Base-by-base conservation (phyloP, 768 basidiomycete genomes). In the Serendipita vermifera region DNA sequence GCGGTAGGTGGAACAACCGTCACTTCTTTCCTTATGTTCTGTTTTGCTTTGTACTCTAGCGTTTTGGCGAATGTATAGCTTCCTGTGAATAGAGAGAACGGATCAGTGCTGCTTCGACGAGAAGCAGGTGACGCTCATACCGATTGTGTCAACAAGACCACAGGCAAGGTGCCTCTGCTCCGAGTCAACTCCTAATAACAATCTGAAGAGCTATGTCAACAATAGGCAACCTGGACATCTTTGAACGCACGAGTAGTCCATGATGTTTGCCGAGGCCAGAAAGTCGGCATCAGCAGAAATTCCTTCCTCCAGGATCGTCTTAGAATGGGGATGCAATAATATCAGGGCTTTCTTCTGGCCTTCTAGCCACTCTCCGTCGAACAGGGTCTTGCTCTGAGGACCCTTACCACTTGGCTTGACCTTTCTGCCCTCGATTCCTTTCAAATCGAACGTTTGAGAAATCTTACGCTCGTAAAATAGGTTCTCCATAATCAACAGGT, bases 31-130 rank as follows among this genome's bases (percentile, higher is more conserved):
- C 80, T 80, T 11, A 89, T 71, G 3, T 79, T 81, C 39, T 85
- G 81, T 66, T 91, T 91, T 6, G 85, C 85, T 64, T 87, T 85
- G 63, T 87, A 87, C 67, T 91, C 87, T 5, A 91, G 70, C 0
- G 85, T 88, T 67, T 89, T 91, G 2, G 85, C 87, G 60, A 89
- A 83, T 0, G 85, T 87, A 67, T 84, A 91, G 62, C 84, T 86
- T 27, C 86, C 81, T 80, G 11, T 26, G 17, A 5, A 22, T 32
- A 27, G 22, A 53, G 31, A 2, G 22, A 39, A 20, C 58, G 57
- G 35, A 24, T 39, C 27, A 5, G 15, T 59, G 13, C 29, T 5
- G 9, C 9, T 3, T 27, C 6, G 35, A 51, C 33, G 38, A 9
- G 3, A 13, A 17, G 1, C 9, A 26, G 1, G 29, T 14, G 26